Evolutionary conservation across 179 eudicot species (phyloP).

Genomic region (Nepenthes alata): DNA sequence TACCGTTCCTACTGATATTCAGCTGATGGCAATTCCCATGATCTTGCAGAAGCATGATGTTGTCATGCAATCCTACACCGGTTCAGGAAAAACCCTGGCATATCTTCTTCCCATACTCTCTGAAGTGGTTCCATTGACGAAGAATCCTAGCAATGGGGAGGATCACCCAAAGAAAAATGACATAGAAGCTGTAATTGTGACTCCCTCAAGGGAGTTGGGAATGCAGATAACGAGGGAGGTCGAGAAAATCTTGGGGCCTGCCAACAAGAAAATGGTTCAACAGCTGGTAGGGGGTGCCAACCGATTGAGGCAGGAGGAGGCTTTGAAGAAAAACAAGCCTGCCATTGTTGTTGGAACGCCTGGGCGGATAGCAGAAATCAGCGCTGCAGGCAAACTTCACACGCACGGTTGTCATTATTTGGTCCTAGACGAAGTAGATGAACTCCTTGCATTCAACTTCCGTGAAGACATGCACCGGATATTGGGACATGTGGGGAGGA

Average conservation of each 20-base stretch:
- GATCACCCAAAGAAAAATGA: conserved; percentile 32
- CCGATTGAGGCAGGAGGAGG: conserved; percentile 75
- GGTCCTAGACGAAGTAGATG: conserved; percentile 86
- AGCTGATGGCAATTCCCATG: conserved; percentile 68
- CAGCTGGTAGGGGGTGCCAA: conserved; percentile 95
- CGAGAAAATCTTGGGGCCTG: conserved; percentile 34
- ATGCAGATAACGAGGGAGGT: conserved; percentile 90
- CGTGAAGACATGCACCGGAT: conserved; percentile 87
- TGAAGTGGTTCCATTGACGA: conserved; percentile 56
- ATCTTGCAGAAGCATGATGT: conserved; percentile 61
- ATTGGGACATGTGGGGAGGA: conserved; percentile 77
- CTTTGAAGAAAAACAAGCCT: conserved; percentile 82
- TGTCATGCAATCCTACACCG: conserved; percentile 88
- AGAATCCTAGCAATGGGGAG: conserved; percentile 9
- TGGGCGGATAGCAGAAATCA: conserved; percentile 80
- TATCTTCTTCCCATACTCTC: conserved; percentile 83
- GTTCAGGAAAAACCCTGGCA: conserved; percentile 88
- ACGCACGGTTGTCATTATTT: conserved; percentile 64
- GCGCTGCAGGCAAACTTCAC: conserved; percentile 74
- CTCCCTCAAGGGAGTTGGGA: conserved; percentile 92
- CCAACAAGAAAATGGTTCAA: conserved; percentile 69
- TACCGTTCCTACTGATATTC: conserved; percentile 68
- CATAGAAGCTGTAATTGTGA: conserved; percentile 73
- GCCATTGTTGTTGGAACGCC: conserved; percentile 86
- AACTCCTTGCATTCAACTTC: conserved; percentile 70